Conservation (phyloP, 129 eudicot genomes). For the Calendula officinalis region DNA sequence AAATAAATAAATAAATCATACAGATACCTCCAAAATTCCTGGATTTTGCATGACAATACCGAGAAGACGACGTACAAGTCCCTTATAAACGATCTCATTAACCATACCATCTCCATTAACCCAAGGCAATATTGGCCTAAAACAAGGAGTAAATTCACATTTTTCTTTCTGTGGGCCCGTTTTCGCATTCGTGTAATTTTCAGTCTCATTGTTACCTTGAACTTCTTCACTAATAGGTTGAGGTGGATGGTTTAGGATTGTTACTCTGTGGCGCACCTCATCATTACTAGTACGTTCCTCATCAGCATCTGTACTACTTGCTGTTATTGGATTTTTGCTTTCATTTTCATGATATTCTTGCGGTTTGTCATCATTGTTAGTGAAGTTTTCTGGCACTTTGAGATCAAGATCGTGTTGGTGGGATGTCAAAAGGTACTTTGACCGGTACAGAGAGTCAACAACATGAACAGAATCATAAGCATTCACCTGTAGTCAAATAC, state of each 20-base stretch:
- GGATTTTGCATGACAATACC: conserved; percentile 91
- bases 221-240: conserved; percentile 31
- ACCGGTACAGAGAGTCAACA: conserved; percentile 69
- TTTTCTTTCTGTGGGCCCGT: conserved; percentile 23
- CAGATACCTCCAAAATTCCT: conserved; percentile 76
- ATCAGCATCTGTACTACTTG: neutral
- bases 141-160: conserved; percentile 21
- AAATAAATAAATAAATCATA: neutral
- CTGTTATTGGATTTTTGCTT: conserved; percentile 9
- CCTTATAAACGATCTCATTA: conserved; percentile 69
- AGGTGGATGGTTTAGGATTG: conserved; percentile 30
- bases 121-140: conserved; percentile 87
- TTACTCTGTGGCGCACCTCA: conserved; percentile 29
- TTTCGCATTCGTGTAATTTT: conserved; percentile 26
- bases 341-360: conserved; percentile 21
- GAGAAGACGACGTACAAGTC: conserved; percentile 82
- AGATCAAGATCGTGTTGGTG: conserved; percentile 35
- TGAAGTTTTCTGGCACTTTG: conserved; percentile 15
- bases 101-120: conserved; percentile 88
- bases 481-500: conserved; percentile 47
- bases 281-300: conserved; percentile 7
- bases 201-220: conserved; percentile 19
- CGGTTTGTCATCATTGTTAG: conserved; percentile 22
- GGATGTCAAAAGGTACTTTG: conserved; percentile 79
- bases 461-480: conserved; percentile 63